Base-by-base conservation (phyloP, 441 rosid species). In the Brassica balearica region DNA sequence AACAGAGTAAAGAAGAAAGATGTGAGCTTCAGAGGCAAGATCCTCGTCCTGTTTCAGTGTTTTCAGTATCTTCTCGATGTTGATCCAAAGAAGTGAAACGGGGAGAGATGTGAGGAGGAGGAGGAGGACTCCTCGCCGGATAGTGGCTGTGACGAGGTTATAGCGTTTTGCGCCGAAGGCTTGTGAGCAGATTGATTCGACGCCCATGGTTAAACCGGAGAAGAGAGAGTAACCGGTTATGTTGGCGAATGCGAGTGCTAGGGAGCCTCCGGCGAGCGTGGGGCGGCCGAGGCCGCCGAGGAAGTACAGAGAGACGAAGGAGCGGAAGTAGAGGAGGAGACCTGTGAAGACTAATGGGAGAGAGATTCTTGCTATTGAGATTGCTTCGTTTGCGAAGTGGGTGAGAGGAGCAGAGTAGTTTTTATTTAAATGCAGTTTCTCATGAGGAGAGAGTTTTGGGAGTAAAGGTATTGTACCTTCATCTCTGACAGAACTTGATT, bases 141-240 rank as follows among this genome's bases (percentile, higher is more conserved):
- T 77, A 22, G 92, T 84, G 14, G 86, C 80, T 34, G 1, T 29
- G 1, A 93, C 89, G 53, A 91, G 84, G 58, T 41, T 76, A 56
- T 86, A 86, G 3, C 79, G 89, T 70, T 79, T 82, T 22, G 99
- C 99, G 5, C 99, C 99, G 22, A 87, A 88, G 22, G 98, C 96
- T 77, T 95, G 99, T 0, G 96, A 92, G 74, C 99, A 95, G 22
- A 93, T 89, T 3, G 98, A 90, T 68, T 95, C 99, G 89, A 93
- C 94, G 1, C 98, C 99, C 91, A 87, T 89, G 70, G 96, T 91
- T 0, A 95, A 88, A 22, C 99, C 99, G 1, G 97, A 91, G 66
- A 93, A 90, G 75, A 95, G 72, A 20, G 99, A 93, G 80, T 95
- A 93, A 3, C 98, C 98, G 2, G 96, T 90, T 41, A 95, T 93